phyloP scores from a whole-genome alignment of 73 alveolate genomes.

The Paramecium bursaria region DNA sequence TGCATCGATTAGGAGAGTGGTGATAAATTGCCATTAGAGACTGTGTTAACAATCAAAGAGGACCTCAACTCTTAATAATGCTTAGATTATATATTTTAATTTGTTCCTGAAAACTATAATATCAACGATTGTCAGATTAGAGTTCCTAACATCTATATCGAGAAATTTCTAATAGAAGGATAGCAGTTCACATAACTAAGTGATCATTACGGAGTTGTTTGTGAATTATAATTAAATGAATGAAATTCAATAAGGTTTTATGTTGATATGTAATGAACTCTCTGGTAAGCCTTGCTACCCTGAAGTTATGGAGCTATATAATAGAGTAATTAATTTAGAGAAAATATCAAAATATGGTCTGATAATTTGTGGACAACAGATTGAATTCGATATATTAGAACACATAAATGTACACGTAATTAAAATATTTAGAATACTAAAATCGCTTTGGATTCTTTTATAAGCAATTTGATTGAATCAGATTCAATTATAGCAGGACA shows the following conservation, averaged over 20 bases:
- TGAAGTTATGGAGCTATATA: background rate
- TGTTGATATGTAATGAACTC: background rate
- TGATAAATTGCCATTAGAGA: conserved; percentile 70
- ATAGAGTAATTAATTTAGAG: background rate
- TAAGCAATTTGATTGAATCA: too few species aligned
- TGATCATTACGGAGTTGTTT: conserved; percentile 93
- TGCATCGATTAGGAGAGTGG: conserved; percentile 73
- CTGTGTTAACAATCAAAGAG: conserved; percentile 76
- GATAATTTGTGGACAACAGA: background rate
- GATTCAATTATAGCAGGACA: too few species aligned
- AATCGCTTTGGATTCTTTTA: too few species aligned
- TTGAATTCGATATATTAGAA: background rate
- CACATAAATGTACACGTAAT: background rate
- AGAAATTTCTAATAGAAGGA: conserved; percentile 84
- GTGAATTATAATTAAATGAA: background rate
- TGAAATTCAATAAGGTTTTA: background rate
- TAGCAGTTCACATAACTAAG: conserved; percentile 81
- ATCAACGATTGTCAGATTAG: conserved; percentile 63
- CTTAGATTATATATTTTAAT: conserved; percentile 84
- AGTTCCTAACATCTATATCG: conserved; percentile 74
- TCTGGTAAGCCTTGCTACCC: background rate
- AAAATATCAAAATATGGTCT: too few species aligned
- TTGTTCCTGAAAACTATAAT: conserved; percentile 73
- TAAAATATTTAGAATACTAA: too few species aligned
- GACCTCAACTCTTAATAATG: conserved; percentile 77